Evolutionary conservation across 345 rosid species (phyloP).

Genomic region (Eucalyptus cladocalyx): DNA sequence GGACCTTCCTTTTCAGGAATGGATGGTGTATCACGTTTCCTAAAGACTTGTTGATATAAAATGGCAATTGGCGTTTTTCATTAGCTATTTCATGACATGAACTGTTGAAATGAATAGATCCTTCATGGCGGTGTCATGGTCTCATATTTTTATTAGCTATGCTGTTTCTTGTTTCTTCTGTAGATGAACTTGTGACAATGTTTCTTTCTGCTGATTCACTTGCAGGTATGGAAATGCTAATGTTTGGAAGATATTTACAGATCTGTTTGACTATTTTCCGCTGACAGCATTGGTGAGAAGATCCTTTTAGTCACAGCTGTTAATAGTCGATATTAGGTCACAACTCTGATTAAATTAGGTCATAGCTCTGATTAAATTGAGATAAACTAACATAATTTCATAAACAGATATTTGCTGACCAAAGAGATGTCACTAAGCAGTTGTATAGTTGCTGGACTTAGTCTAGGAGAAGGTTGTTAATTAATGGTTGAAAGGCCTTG

Average conservation of each 20-base stretch:
- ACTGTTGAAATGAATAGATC: background rate
- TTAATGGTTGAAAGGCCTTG: background rate
- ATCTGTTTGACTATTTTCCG: constrained; percentile 97
- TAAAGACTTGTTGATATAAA: background rate
- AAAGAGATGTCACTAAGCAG: background rate
- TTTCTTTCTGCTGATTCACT: background rate
- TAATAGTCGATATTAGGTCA: background rate
- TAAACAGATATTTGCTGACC: background rate
- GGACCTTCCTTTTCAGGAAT: background rate
- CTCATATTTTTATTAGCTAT: background rate
- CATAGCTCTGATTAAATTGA: background rate
- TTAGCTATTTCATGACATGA: background rate
- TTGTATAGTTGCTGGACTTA: background rate
- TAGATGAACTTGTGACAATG: background rate
- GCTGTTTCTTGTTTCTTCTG: background rate
- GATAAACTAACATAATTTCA: background rate
- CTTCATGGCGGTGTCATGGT: background rate
- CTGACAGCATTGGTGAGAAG: constrained; percentile 90
- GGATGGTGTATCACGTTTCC: background rate
- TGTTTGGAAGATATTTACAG: constrained; percentile 96
- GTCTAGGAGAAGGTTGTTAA: background rate
- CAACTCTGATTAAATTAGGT: background rate
- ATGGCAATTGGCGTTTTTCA: background rate
- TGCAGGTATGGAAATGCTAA: constrained; percentile 98
- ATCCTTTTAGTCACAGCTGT: background rate